Conservation (phyloP, 768 basidiomycete species). For the Leucocoprinus sp. region DNA sequence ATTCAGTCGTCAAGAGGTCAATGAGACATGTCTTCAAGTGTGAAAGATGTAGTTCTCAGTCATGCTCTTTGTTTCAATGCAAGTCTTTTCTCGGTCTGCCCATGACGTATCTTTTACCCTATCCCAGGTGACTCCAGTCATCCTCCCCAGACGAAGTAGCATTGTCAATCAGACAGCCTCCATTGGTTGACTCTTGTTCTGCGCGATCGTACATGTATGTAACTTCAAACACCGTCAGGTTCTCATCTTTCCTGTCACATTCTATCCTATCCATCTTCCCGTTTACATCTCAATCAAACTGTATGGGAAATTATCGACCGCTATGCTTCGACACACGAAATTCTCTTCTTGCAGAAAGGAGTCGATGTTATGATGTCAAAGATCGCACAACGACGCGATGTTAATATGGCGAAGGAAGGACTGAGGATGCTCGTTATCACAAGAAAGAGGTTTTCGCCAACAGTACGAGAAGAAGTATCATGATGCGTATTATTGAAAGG, state of each 20-base stretch:
- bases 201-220: conserved; percentile 88
- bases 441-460: conserved; percentile 62
- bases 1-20: conserved; percentile 75
- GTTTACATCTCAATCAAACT: conserved; percentile 97
- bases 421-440: conserved; percentile 91
- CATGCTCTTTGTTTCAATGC: conserved; percentile 96
- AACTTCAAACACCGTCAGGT: conserved; percentile 66
- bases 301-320: conserved; percentile 96
- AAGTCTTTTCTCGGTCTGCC: conserved; percentile 20
- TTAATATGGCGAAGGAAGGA: conserved; percentile 97
- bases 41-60: conserved; percentile 87
- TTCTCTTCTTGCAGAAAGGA: conserved; percentile 95
- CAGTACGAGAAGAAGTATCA: conserved; percentile 70
- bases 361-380: conserved; percentile 95
- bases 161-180: conserved; percentile 97
- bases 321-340: conserved; percentile 61
- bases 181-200: conserved; percentile 84
- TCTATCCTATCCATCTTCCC: conserved; percentile 90
- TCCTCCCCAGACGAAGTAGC: conserved; percentile 98
- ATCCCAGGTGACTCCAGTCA: conserved; percentile 84
- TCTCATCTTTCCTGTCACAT: conserved; percentile 67
- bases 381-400: conserved; percentile 90
- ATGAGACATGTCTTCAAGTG: conserved; percentile 89
- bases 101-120: conserved; percentile 1
- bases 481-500: conserved; percentile 72